Evolutionary conservation across 2,329 filamentous ascomycete genomes (phyloP), one percentile per base, ranked within the genome.

Genomic region (Ceratocystiopsis brevicomis): DNA sequence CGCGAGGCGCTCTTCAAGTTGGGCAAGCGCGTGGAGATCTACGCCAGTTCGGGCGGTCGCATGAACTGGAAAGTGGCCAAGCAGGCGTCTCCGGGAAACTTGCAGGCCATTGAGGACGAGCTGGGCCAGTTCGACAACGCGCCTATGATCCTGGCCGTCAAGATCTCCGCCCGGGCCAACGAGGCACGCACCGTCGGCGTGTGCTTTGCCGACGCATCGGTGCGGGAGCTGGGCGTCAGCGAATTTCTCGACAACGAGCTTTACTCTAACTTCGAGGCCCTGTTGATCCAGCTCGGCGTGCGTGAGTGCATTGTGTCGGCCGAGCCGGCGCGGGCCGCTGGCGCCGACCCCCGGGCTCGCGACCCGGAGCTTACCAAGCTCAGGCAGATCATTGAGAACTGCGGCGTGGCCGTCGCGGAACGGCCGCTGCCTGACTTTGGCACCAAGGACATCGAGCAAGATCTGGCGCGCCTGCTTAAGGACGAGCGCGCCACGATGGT

Each of bases 161-260:
- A 95, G 60, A 78, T 96, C 19, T 81, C 82, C 0, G 76, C 85
- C n/a, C 92, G 82, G 57, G 83, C 85, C 1, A 73, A 73, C 0
- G 88, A 96, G 58, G 83, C 81, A 6, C 73, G 90, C 39, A 83
- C 73, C 50, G 81, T 98, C 0, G 90, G 90, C 10, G 88, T 98
- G 6, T 96, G 90, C 61, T 98, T 98, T 57, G 92, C 90, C 9
- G 90, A 98, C 65, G 90, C 92, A 1, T 95, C 85, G 51, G 88
- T 96, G 21, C 73, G 90, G 42, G 90, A 98, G 64, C 71, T 98
- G 3, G 90, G 90, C 10, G 86, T 98, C 43, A 94, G 84, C 66
- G 92, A 98, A 57, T 98, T 98, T 51, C 73, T 94, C n/a, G 90
- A 98, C 67, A 98, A 96, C 56, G 90, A 98, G 57, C 69, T 95